Percentiles rank a stretch among this genome's conserved stretches.
Evolutionary conservation across 306 rosid genomes (phyloP).

Genomic region (Prunus padus): DNA sequence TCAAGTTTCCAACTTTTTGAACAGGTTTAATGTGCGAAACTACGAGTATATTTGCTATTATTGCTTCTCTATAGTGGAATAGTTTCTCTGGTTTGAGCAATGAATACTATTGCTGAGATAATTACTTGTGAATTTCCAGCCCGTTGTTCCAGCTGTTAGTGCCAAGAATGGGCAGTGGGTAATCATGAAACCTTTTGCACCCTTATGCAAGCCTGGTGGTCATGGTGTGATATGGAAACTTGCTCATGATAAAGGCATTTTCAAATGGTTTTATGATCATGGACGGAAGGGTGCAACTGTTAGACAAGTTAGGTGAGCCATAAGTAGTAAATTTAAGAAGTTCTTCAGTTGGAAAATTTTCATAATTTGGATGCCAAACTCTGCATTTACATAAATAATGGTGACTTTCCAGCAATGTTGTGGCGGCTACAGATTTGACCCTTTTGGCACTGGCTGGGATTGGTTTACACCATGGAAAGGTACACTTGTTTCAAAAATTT

Average conservation of each 20-base stretch:
- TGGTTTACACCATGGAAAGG: constrained; percentile 86
- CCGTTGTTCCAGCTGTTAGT: constrained; percentile 89
- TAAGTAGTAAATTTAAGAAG: constrained; percentile 17
- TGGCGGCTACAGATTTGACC: constrained; percentile 92
- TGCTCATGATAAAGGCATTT: constrained; percentile 85
- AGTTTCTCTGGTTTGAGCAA: constrained; percentile 21
- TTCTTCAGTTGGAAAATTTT: constrained; percentile 8
- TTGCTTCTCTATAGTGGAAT: constrained; percentile 11
- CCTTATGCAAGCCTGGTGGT: constrained; percentile 94
- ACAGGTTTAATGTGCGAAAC: constrained; percentile 68
- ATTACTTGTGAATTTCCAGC: constrained; percentile 58
- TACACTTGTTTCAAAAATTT: constrained; percentile 26
- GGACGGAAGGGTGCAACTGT: constrained; percentile 95
- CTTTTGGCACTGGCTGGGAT: constrained; percentile 92
- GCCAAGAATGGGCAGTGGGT: constrained; percentile 93
- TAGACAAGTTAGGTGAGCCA: constrained; percentile 90
- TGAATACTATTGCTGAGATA: constrained; percentile 25
- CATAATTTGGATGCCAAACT: constrained; percentile 8
- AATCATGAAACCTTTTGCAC: constrained; percentile 65
- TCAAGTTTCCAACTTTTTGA: constrained; percentile 92
- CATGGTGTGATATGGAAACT: constrained; percentile 98
- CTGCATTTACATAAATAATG: constrained; percentile 29
- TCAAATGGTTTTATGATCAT: constrained; percentile 78
- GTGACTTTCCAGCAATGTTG: constrained; percentile 79
- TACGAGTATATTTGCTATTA: constrained; percentile 12